phyloP scores from a whole-genome alignment of 2,329 filamentous ascomycete genomes.

The Botrytis porri region DNA sequence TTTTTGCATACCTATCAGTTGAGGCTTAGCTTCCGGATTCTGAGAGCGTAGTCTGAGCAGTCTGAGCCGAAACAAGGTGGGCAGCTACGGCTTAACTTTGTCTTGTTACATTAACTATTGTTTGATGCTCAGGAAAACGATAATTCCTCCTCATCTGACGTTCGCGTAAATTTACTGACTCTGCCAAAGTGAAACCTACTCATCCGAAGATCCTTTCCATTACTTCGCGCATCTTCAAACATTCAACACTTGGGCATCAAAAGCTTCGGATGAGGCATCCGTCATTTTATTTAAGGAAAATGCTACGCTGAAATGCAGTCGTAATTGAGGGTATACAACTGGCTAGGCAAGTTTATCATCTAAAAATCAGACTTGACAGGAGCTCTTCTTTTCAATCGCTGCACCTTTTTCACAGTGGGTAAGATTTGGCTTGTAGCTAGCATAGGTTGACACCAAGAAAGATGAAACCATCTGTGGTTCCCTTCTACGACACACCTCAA shows the following conservation, averaged over 20 bases:
- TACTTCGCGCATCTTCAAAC: not conserved
- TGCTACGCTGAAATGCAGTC: not conserved
- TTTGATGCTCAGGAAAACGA: not conserved
- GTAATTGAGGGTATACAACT: not conserved
- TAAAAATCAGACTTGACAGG: not conserved
- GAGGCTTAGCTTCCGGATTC: not conserved
- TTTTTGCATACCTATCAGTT: not conserved
- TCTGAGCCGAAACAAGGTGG: not conserved
- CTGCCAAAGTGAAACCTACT: not conserved
- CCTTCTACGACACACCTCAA: not conserved
- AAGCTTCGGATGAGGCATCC: not conserved
- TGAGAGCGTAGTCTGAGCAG: not conserved
- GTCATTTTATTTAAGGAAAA: not conserved
- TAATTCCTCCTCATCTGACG: not conserved
- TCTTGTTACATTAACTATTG: not conserved
- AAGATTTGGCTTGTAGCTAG: not conserved
- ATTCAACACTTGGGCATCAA: not conserved
- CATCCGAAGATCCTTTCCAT: not conserved
- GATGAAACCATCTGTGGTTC: not conserved
- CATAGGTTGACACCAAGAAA: not conserved
- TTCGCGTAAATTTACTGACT: not conserved
- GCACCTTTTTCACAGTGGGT: not conserved
- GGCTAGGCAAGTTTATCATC: not conserved
- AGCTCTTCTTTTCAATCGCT: not conserved
- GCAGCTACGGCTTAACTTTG: not conserved